These are phyloP conservation scores for Chytridium lagenaria DNA, from an alignment of 371 early-diverging fungal genomes.

Conservation along the genomic window DNA sequence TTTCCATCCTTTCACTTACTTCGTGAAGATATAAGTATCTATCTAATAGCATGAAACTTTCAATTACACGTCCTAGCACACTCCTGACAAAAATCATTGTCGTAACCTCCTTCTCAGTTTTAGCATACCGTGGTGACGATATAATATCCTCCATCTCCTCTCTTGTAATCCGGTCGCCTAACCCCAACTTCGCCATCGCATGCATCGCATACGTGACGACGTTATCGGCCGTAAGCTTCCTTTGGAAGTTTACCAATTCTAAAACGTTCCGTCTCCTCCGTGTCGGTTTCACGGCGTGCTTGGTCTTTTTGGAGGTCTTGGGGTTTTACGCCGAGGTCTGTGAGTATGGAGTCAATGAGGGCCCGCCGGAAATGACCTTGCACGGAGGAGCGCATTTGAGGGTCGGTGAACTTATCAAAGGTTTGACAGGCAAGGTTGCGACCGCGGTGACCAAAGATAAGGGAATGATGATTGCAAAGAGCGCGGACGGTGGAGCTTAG, in stretches of 20 bases:
- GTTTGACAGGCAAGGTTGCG: slow-evolving; percentile 54
- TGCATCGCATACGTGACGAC: slow-evolving; percentile 20
- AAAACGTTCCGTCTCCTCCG: slow-evolving; percentile 23
- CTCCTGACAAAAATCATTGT: slow-evolving; percentile 75
- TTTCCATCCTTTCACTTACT: slow-evolving; percentile 18
- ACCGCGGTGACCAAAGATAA: slow-evolving; percentile 66
- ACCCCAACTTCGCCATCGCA: slow-evolving; percentile 23
- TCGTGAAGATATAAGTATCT: slow-evolving; percentile 68
- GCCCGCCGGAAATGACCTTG: slow-evolving; percentile 31
- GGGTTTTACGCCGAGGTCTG: slow-evolving; percentile 8
- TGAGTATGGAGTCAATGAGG: slow-evolving; percentile 29
- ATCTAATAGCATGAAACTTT: slow-evolving; percentile 76
- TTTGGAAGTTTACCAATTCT: slow-evolving; percentile 19
- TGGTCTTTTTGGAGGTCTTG: no score
- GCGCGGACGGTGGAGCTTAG: slow-evolving; percentile 30
- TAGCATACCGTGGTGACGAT: slow-evolving; percentile 13
- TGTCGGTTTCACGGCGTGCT: no score
- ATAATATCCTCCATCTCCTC: not conserved
- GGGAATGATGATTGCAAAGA: slow-evolving; percentile 73
- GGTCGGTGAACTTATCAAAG: slow-evolving; percentile 18
- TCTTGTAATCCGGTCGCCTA: slow-evolving; percentile 3
- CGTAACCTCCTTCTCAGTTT: slow-evolving; percentile 54
- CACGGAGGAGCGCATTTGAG: slow-evolving; percentile 11
- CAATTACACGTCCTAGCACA: slow-evolving; percentile 71
- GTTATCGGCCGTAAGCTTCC: slow-evolving; percentile 13